Base-by-base conservation (phyloP, 1,284 basidiomycete species). In the Leccinum solheimii region DNA sequence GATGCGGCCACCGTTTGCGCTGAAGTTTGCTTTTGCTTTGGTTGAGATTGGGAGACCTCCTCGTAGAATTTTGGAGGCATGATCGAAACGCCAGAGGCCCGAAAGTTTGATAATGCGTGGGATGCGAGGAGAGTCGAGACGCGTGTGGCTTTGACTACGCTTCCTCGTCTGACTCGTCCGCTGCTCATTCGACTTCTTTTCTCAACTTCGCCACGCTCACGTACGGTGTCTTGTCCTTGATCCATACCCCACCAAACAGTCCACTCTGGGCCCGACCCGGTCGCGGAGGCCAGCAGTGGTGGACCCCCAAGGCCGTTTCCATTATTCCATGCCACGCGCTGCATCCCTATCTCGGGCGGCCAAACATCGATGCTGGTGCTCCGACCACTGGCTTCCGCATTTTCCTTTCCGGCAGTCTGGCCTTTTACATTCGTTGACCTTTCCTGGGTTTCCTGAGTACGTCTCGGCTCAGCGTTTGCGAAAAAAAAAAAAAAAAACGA, bases 191-290 rank as follows among this genome's bases (percentile, higher is more conserved):
- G 55, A 81, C 77, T 30, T 74, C 75, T 40, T 62, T 66, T 60
- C 83, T 74, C 64, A 83, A 80, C 5, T 73, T 75, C 59, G 79
- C 74, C 19, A 85, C 72, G 49, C 81, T 79, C 34, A 79, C 78
- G 75, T 91, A 92, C 4, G 89, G 88, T 11, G 86, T 73, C 66
- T 78, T 81, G 51, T 83, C 85, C 51, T 80, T 83, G 57, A 84
- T 77, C 83, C 86, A 92, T 63, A 84, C 13, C 92, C 92, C 68
- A 81, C 75, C 19, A 95, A 67, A 69, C 85, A 85, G 69, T 97
- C 95, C 5, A 98, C 81, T 53, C 95, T 79, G 97, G 75, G 1
- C 95, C 95, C 19, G 86, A 86, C 2, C 85, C 92, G 4, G 88
- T 92, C 0, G 86, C 90, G 23, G 87, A 89, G 5, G 91, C 94